These are phyloP conservation scores for Aspergillus pseudoviridinutans DNA, from an alignment of 2,329 filamentous ascomycete species.

Conservation along the genomic window DNA sequence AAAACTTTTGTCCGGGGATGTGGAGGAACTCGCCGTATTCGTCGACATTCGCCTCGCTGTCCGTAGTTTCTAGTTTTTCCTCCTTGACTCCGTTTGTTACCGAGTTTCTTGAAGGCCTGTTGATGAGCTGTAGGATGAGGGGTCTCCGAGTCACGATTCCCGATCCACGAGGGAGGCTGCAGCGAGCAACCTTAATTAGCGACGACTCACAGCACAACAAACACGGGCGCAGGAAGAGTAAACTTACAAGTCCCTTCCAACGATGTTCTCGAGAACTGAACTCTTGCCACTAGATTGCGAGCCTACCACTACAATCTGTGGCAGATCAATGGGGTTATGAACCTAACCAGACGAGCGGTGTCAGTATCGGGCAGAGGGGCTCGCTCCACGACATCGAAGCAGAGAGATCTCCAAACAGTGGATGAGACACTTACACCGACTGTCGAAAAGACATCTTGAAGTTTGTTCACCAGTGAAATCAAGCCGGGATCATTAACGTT, in stretches of 20 bases:
- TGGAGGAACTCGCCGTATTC: conserved; percentile 99
- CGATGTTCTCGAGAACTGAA: conserved; percentile 97
- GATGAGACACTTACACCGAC: conserved; percentile 64
- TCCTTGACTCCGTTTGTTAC: conserved; percentile 68
- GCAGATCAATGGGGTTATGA: conserved; percentile 98
- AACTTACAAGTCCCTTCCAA: conserved; percentile 94
- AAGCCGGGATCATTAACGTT: conserved; percentile 68
- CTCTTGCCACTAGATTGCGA: conserved; percentile 99
- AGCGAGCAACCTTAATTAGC: conserved; percentile 20
- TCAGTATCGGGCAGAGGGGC: conserved; percentile 19
- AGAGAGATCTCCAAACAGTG: conserved; percentile 3
- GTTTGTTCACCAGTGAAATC: conserved; percentile 90
- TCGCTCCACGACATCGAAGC: not conserved
- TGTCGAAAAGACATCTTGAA: conserved; percentile 98
- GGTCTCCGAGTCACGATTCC: conserved; percentile 96
- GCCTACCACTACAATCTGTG: conserved; percentile 96
- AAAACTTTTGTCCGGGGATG: conserved; percentile 94
- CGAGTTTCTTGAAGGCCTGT: conserved; percentile 64
- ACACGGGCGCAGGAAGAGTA: conserved; percentile 8
- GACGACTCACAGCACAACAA: not conserved
- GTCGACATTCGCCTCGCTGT: conserved; percentile 85
- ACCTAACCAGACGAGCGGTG: conserved; percentile 53
- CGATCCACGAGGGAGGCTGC: conserved; percentile 88
- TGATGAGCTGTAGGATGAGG: conserved; percentile 96
- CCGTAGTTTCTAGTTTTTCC: conserved; percentile 62